Evolutionary conservation across 805 yeast species (phyloP).

Genomic region (Yamadazyma takamatsuzukensis): DNA sequence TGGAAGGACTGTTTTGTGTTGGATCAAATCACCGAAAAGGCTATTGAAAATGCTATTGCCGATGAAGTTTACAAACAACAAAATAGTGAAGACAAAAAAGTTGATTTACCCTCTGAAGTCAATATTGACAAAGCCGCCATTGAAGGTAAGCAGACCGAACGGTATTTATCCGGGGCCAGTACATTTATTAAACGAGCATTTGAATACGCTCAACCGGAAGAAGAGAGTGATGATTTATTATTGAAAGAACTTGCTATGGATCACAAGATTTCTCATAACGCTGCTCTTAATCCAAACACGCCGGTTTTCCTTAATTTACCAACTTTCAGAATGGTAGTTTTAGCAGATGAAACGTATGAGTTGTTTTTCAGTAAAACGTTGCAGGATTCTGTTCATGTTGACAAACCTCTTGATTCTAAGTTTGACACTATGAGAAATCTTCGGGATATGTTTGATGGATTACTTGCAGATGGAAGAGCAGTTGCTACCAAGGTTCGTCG

Average conservation of each 20-base stretch:
- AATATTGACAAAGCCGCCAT: constrained; percentile 60
- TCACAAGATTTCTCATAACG: constrained; percentile 55
- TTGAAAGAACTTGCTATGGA: constrained; percentile 35
- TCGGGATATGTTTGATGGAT: constrained; percentile 85
- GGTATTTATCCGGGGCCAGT: constrained; percentile 85
- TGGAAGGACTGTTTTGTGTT: constrained; percentile 71
- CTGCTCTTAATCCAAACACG: constrained; percentile 75
- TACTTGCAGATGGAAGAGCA: constrained; percentile 87
- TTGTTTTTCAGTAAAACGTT: constrained; percentile 71
- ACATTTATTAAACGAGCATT: constrained; percentile 82
- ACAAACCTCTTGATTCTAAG: constrained; percentile 46
- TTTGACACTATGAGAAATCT: constrained; percentile 54
- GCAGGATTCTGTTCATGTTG: constrained; percentile 63
- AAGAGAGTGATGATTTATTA: constrained; percentile 33
- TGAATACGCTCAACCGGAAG: constrained; percentile 80
- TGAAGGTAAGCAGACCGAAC: constrained; percentile 62
- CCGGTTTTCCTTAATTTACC: constrained; percentile 77
- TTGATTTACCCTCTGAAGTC: constrained; percentile 55
- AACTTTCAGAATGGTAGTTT: constrained; percentile 88
- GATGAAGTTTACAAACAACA: constrained; percentile 51
- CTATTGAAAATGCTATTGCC: constrained; percentile 65
- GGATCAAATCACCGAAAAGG: constrained; percentile 60
- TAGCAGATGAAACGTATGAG: constrained; percentile 93
- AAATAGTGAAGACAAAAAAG: constrained; percentile 22
- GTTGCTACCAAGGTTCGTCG: constrained; percentile 87